These are phyloP conservation scores for Coemansia reversa DNA, from an alignment of 192 early-diverging fungal genomes.

Conservation along the genomic window DNA sequence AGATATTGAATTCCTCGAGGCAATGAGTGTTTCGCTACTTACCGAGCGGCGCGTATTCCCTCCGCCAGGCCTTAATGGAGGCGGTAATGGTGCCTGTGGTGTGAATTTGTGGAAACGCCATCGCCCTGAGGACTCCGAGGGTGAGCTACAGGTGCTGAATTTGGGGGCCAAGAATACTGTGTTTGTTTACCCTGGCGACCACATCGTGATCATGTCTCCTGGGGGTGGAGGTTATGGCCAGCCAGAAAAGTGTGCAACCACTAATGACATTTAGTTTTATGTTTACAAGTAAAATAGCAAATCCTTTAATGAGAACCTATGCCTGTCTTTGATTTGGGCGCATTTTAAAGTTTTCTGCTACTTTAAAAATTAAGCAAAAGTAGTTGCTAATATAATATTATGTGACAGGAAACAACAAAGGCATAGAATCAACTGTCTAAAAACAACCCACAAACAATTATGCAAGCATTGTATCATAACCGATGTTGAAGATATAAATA, in stretches of 20 bases:
- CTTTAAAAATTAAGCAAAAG: too few relatives aligned
- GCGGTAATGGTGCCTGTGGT: constrained; percentile 68
- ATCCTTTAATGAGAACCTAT: too few relatives aligned
- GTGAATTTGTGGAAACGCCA: constrained; percentile 76
- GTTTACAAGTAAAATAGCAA: too few relatives aligned
- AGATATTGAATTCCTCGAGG: constrained; percentile 91
- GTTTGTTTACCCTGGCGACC: constrained; percentile 73
- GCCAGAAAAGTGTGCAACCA: not conserved
- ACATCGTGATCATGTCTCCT: constrained; percentile 82
- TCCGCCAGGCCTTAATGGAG: constrained; percentile 86
- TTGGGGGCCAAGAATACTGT: constrained; percentile 90
- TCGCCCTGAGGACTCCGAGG: not conserved
- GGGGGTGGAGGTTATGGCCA: constrained; percentile 85
- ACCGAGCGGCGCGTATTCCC: constrained; percentile 86
- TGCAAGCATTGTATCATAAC: too few relatives aligned
- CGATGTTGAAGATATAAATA: too few relatives aligned
- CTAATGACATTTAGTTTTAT: not conserved
- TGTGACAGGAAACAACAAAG: too few relatives aligned
- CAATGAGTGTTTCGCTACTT: constrained; percentile 84
- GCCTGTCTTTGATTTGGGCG: too few relatives aligned
- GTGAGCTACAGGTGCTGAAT: constrained; percentile 55
- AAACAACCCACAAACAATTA: too few relatives aligned
- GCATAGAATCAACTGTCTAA: too few relatives aligned
- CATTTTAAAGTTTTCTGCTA: too few relatives aligned
- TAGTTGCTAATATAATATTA: too few relatives aligned